A percentile compares a stretch with the other conserved stretches of the same genome.
phyloP scores from a whole-genome alignment of 495 filamentous ascomycete species.

The Massariosphaeria phaeospora region DNA sequence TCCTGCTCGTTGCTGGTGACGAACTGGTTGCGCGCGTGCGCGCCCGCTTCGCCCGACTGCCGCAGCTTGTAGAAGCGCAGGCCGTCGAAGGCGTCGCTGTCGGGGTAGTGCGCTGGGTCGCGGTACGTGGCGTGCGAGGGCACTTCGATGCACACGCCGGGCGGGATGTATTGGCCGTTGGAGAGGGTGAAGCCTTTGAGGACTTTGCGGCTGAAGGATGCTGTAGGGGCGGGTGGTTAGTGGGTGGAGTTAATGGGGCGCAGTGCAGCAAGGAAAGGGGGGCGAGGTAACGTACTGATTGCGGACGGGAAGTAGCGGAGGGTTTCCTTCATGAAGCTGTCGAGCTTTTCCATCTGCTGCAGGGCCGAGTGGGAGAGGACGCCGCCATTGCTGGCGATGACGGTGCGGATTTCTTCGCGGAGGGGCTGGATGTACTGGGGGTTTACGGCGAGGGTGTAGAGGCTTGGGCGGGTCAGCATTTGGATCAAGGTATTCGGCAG shows the following conservation, averaged over 20 bases:
- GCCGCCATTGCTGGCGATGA: slow-evolving; percentile 19
- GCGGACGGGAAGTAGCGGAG: slow-evolving; percentile 8
- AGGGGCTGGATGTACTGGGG: slow-evolving; percentile 24
- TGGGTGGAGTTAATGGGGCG: no score
- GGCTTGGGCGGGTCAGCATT: not conserved
- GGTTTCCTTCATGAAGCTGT: slow-evolving; percentile 29
- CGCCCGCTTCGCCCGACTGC: not conserved
- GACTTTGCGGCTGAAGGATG: slow-evolving; percentile 29
- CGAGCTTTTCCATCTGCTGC: slow-evolving; percentile 27
- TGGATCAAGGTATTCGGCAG: not conserved
- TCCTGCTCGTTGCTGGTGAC: slow-evolving; percentile 21
- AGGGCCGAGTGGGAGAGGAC: slow-evolving; percentile 18
- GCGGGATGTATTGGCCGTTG: slow-evolving; percentile 27
- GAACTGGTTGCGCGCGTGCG: slow-evolving; percentile 23
- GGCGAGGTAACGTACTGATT: slow-evolving; percentile 12
- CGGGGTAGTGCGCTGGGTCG: slow-evolving; percentile 19
- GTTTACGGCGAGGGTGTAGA: slow-evolving; percentile 17
- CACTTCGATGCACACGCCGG: slow-evolving; percentile 19
- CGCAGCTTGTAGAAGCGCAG: slow-evolving; percentile 26
- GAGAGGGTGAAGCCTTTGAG: slow-evolving; percentile 25
- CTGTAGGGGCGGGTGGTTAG: no score
- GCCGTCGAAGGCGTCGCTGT: slow-evolving; percentile 24
- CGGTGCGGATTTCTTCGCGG: slow-evolving; percentile 26
- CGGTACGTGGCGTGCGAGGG: slow-evolving; percentile 17
- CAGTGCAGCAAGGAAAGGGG: no score